A percentile compares a stretch with the other conserved stretches of the same genome.
Conservation (phyloP, 495 filamentous ascomycete species). For the Lindgomyces ingoldianus region DNA sequence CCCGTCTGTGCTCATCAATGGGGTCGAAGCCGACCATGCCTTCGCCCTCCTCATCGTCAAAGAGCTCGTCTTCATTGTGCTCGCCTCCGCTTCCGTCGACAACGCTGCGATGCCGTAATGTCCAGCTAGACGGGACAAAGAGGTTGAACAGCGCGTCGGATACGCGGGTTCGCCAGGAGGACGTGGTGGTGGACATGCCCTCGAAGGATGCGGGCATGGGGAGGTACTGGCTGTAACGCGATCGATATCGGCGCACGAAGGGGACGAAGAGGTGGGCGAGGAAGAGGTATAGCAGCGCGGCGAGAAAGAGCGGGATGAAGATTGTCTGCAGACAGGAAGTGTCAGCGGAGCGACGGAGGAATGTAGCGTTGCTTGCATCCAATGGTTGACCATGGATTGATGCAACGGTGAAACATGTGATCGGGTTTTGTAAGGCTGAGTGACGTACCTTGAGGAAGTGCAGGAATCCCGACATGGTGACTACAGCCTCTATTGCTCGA, state of each 20-base stretch:
- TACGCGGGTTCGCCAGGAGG: slow-evolving; percentile 63
- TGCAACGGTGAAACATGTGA: not conserved
- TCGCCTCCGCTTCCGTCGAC: slow-evolving; percentile 46
- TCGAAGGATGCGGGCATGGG: slow-evolving; percentile 45
- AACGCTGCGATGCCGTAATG: slow-evolving; percentile 45
- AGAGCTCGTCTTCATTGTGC: slow-evolving; percentile 64
- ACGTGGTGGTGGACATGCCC: slow-evolving; percentile 59
- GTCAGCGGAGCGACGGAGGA: not conserved
- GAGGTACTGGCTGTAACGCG: slow-evolving; percentile 62
- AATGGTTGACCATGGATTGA: not conserved
- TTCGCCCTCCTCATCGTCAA: slow-evolving; percentile 69
- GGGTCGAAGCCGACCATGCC: slow-evolving; percentile 60
- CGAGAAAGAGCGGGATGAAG: slow-evolving; percentile 74
- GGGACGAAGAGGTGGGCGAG: slow-evolving; percentile 71
- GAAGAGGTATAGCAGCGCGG: slow-evolving; percentile 71
- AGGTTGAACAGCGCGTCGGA: slow-evolving; percentile 42
- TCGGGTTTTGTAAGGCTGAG: not conserved
- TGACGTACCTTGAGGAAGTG: slow-evolving; percentile 40
- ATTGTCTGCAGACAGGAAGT: slow-evolving; percentile 62
- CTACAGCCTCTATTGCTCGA: not conserved
- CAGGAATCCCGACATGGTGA: slow-evolving; percentile 33
- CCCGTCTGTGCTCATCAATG: slow-evolving; percentile 52
- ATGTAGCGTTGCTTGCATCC: not conserved
- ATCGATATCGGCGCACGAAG: slow-evolving; percentile 71
- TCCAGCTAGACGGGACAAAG: slow-evolving; percentile 31